Evolutionary conservation across 306 rosid species (phyloP), one percentile per base, ranked within the genome.

Genomic region (Lithocarpus polystachyus): DNA sequence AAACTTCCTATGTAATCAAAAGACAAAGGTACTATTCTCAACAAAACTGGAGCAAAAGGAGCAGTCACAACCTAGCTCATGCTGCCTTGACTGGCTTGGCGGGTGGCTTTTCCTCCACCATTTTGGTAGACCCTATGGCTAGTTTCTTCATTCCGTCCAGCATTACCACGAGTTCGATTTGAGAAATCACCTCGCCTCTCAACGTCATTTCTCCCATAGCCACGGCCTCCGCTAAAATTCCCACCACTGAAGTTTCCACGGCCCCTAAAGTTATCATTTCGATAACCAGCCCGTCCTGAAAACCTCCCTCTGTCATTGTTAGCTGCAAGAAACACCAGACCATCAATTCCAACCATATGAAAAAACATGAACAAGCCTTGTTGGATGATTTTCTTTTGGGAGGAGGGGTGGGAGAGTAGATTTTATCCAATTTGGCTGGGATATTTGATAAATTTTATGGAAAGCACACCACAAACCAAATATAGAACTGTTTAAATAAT

Each of bases 281-380:
- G 84, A 75, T 54, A 87, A 28, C 94, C 94, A 37, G 90, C 86
- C 19, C 92, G 82, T 18, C 98, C 98, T 4, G 90, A 89, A 74
- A 81, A 85, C 72, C 84, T 80, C 28, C 61, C 90, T 71, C 89
- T 81, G 29, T 93, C 92, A 74, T 83, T 89, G 73, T 86, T 89
- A 20, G 97, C 97, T 93, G 92, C 86, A 86, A 67, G 5, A 51
- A 77, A 56, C 17, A 77, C 29, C 2, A 26, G 17, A 53, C 23
- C 57, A 70, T 37, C 31, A 23, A 5, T 28, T 20, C 52, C 35
- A 74, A 18, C 17, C 14, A 6, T 23, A 45, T 37, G 7, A 26
- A 28, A 28, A 28, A 26, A 28, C 15, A 28, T 13, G 33, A 31
- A 11, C n/a, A 15, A 61, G 31, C 53, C 53, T 48, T 48, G 45